Percentiles rank a stretch among this genome's conserved stretches.
These are phyloP conservation scores for Glycine latifolia DNA, from an alignment of 306 rosid species.

Conservation along the genomic window DNA sequence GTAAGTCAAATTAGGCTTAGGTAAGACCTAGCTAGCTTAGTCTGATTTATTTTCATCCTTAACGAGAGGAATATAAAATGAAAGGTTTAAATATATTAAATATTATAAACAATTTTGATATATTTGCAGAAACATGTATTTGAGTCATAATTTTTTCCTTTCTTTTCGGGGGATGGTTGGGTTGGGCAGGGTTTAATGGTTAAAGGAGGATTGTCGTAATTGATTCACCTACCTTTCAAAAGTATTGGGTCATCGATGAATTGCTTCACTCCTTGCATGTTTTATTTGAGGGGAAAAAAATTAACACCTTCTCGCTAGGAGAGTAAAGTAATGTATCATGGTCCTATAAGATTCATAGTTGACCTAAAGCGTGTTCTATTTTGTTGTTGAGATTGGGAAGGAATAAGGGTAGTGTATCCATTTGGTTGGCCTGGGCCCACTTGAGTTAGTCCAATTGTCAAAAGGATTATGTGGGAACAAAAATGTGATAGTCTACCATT, in stretches of 20 bases:
- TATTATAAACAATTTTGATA: too few relatives aligned
- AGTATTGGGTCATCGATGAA: not conserved
- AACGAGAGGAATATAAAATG: too few relatives aligned
- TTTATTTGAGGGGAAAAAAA: not conserved
- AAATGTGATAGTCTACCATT: conserved; percentile 56
- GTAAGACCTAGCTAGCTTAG: too few relatives aligned
- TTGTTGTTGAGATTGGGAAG: not conserved
- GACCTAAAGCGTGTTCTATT: conserved; percentile 21
- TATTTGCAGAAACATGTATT: too few relatives aligned
- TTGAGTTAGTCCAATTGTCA: conserved; percentile 49
- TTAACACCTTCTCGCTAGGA: not conserved
- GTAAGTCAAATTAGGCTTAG: too few relatives aligned
- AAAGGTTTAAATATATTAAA: too few relatives aligned
- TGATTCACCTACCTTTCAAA: conserved; percentile 3
- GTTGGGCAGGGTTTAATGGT: not conserved
- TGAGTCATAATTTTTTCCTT: too few relatives aligned
- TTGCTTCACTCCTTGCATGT: conserved; percentile 11
- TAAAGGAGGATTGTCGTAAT: conserved; percentile 26
- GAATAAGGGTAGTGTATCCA: not conserved
- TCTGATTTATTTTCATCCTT: too few relatives aligned
- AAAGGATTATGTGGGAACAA: too few relatives aligned
- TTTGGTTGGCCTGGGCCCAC: conserved; percentile 14
- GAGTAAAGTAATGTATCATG: conserved; percentile 10
- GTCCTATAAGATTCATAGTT: conserved; percentile 34
- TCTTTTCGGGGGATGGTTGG: not conserved